These are phyloP conservation scores for Cryphonectria nitschkei DNA, from an alignment of 2,329 filamentous ascomycete genomes.

Conservation along the genomic window DNA sequence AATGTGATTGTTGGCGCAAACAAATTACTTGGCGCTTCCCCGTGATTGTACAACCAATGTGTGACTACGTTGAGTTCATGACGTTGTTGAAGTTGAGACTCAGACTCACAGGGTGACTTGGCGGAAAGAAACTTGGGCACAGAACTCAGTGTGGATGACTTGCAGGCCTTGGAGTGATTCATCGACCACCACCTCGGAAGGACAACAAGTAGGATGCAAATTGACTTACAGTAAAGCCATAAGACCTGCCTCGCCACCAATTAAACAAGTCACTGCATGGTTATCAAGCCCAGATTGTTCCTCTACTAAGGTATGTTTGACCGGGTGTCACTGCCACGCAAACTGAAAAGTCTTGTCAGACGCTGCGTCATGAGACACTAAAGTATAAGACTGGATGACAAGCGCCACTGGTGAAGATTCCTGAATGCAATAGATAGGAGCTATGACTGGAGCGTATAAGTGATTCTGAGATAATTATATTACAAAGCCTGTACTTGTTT, in stretches of 20 bases:
- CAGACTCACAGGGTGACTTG: background rate
- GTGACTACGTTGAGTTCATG: background rate
- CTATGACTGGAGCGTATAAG: background rate
- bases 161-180: background rate
- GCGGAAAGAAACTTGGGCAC: too few relatives aligned
- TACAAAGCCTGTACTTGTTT: background rate
- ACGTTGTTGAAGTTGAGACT: background rate
- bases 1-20: background rate
- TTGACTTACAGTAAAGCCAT: background rate
- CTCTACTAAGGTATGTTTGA: background rate
- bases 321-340: background rate
- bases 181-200: background rate
- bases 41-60: background rate
- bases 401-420: background rate
- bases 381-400: background rate
- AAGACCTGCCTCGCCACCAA: background rate
- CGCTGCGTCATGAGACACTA: background rate
- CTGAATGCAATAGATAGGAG: background rate
- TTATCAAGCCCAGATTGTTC: background rate
- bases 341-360: background rate
- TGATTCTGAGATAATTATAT: background rate
- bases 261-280: background rate
- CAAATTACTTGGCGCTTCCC: background rate
- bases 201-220: background rate
- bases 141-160: background rate